These are phyloP conservation scores for Rubus parviflorus DNA, from an alignment of 306 rosid genomes.

Conservation along the genomic window DNA sequence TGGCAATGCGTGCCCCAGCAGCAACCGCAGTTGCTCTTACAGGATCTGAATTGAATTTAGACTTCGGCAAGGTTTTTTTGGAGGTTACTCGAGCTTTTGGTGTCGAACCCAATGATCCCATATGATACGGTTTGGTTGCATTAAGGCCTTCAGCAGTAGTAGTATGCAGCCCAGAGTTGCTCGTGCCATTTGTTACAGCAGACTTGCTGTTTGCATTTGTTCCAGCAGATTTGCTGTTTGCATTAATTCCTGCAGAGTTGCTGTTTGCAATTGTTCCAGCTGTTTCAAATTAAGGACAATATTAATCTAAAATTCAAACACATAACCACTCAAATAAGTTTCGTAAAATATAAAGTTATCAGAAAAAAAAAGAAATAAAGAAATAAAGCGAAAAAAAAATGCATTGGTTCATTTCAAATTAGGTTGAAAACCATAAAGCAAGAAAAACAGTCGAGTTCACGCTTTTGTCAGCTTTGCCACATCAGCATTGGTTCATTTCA, in stretches of 20 bases:
- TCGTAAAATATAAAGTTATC: not conserved
- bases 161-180: constrained; percentile 37
- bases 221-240: constrained; percentile 2
- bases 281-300: constrained; percentile 24
- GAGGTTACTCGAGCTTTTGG: constrained; percentile 40
- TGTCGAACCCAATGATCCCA: constrained; percentile 36
- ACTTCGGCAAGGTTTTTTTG: constrained; percentile 45
- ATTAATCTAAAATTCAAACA: not conserved
- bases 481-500: not conserved
- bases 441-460: not conserved
- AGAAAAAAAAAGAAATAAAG: not conserved
- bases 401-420: not conserved
- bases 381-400: not conserved
- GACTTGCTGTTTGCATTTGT: constrained; percentile 18
- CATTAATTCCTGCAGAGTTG: not conserved
- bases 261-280: constrained; percentile 24
- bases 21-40: constrained; percentile 61
- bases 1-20: constrained; percentile 64
- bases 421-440: not conserved
- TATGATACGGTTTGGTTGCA: constrained; percentile 20
- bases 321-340: not conserved
- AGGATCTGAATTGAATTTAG: constrained; percentile 34
- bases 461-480: not conserved
- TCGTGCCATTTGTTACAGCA: constrained; percentile 30
- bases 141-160: constrained; percentile 34